These are phyloP conservation scores for Neoscytalidium dimidiatum DNA, from an alignment of 2,329 filamentous ascomycete genomes.

Conservation along the genomic window DNA sequence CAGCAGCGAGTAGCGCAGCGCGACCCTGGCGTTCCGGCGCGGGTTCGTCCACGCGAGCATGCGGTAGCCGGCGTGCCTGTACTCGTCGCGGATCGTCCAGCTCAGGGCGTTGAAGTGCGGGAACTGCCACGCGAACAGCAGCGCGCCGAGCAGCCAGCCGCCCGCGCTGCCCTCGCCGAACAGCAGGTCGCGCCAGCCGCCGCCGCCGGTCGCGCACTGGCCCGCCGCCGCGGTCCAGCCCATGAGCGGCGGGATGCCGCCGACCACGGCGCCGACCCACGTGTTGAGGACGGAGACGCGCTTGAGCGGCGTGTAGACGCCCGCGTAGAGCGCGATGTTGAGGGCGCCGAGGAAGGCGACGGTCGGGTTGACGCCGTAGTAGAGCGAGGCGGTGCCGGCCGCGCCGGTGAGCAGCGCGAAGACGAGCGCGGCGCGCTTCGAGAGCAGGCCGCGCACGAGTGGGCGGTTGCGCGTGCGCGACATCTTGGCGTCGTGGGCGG, in stretches of 20 bases:
- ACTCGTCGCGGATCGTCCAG: conserved; percentile 87
- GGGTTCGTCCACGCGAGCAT: conserved; percentile 89
- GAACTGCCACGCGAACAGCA: conserved; percentile 96
- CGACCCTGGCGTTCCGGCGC: conserved; percentile 80
- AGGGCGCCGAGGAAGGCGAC: conserved; percentile 80
- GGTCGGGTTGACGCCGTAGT: conserved; percentile 91
- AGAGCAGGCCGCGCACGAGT: conserved; percentile 78
- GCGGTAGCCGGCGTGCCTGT: conserved; percentile 67
- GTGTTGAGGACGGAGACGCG: conserved; percentile 85
- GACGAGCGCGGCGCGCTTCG: conserved; percentile 66
- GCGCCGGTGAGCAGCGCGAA: conserved; percentile 78
- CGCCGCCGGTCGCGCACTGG: conserved; percentile 64
- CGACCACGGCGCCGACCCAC: conserved; percentile 91
- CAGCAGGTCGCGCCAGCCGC: conserved; percentile 74
- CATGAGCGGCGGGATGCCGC: conserved; percentile 94
- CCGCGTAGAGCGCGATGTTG: conserved; percentile 89
- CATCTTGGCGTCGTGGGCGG: conserved; percentile 88
- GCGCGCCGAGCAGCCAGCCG: conserved; percentile 82
- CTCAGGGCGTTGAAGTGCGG: conserved; percentile 96
- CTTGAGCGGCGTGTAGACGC: conserved; percentile 90
- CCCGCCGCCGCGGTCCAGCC: conserved; percentile 95
- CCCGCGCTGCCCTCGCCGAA: conserved; percentile 70
- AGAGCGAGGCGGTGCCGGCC: conserved; percentile 71
- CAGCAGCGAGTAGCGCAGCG: conserved; percentile 78
- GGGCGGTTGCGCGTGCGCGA: conserved; percentile 88